Percentiles rank a stretch among this genome's conserved stretches.
Conservation (phyloP, 768 basidiomycete species). For the Boletus sensibilis region DNA sequence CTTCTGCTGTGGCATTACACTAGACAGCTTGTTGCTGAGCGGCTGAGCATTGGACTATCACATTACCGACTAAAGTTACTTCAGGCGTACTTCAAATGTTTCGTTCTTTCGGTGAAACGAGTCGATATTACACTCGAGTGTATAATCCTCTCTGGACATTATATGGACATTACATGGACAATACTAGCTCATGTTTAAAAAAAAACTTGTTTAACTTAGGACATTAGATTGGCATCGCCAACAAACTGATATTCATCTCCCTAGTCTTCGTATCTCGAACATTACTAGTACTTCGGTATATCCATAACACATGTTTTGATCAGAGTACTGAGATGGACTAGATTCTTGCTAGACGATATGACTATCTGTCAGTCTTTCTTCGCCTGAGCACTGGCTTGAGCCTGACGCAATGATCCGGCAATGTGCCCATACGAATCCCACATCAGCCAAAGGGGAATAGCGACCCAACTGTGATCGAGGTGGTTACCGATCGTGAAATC, state of each 20-base stretch:
- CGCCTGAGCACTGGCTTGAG: conserved; percentile 31
- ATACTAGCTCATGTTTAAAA: conserved; percentile 1
- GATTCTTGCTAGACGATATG: neutral
- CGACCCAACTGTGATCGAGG: conserved; percentile 62
- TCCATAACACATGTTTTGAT: neutral
- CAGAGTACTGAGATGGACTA: neutral
- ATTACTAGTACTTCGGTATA: neutral
- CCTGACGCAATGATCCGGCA: conserved; percentile 52
- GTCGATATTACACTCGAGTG: neutral
- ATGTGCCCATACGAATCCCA: conserved; percentile 74
- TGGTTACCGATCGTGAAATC: neutral
- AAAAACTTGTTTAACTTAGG: neutral
- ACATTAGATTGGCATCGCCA: neutral
- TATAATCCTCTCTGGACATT: conserved; percentile 9
- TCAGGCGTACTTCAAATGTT: conserved; percentile 3
- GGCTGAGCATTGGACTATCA: neutral
- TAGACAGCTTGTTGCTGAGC: neutral
- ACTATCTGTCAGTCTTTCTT: conserved; percentile 35
- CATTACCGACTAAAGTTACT: neutral
- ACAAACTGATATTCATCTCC: neutral
- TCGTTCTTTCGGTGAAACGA: conserved; percentile 6
- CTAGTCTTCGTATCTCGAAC: neutral
- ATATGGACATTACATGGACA: conserved; percentile 13
- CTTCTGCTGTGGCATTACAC: neutral
- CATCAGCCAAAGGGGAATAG: conserved; percentile 75